Base-by-base conservation (phyloP, 805 yeast genomes). In the Ogataea kodamae region DNA sequence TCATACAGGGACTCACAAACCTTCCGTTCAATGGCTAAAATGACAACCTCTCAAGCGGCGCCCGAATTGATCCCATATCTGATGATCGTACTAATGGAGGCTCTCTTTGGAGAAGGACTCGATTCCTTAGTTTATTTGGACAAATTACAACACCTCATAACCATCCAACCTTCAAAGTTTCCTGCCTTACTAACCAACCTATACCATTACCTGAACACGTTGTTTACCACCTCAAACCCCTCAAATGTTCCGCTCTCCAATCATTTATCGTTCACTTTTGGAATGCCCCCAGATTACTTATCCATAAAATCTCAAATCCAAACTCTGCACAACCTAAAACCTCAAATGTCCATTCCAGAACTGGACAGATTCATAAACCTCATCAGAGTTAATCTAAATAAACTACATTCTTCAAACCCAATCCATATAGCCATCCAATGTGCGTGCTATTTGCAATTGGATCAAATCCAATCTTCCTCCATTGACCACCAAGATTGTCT, bases 101-200 rank as follows among this genome's bases (percentile, higher is more conserved):
- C 29, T 9, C 15, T 35, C 14, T 28, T 35, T 29, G 38, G 33
- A 19, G 30, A 28, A 8, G 33, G 38, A 15, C 19, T 35, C 29
- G 38, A 35, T 10, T 24, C 33, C 11, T 20, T 18, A 3, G n/a
- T 28, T 18, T 35, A 35, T 16, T 8, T 35, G 30, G 38, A 35
- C 6, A 28, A 28, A 13, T 22, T 34, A 7, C 22, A 34, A 6
- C 24, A 22, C 17, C 15, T 28, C 6, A 5, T 25, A 6, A 17
- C 15, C 18, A 12, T 9, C 8, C 9, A 5, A 19, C 9, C 21
- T 9, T 13, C 20, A 8, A 22, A 35, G 20, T 25, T 28, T 19
- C 17, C 24, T 10, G 11, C 14, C 10, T 8, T 35, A 18, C 8
- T 28, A n/a, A n/a, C n/a, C n/a, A n/a, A n/a, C n/a, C n/a, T n/a